Evolutionary conservation across 1,284 basidiomycete species (phyloP).

Genomic region (Phylloboletellus chloephorus): DNA sequence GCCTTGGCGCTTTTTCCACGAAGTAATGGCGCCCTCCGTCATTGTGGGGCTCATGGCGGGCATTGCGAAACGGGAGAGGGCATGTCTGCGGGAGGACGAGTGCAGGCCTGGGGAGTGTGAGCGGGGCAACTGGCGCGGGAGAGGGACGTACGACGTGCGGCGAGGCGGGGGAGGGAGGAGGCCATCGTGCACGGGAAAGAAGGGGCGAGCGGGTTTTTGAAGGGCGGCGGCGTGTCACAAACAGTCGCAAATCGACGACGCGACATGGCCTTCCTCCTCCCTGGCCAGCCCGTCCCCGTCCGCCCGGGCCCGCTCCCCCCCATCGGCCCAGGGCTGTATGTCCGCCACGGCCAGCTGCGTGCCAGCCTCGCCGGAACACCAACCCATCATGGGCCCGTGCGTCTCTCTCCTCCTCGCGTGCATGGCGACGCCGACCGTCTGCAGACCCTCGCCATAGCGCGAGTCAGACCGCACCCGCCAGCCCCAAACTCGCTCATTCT

Average conservation of each 20-base stretch:
- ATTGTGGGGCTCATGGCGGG: slow-evolving; percentile 99
- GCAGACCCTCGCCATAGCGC: slow-evolving; percentile 56
- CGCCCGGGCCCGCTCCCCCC: slow-evolving; percentile 54
- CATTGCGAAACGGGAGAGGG: slow-evolving; percentile 90
- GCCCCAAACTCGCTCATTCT: slow-evolving; percentile 69
- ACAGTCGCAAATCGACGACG: slow-evolving; percentile 22
- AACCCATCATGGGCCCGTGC: slow-evolving; percentile 61
- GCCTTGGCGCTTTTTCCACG: slow-evolving; percentile 97
- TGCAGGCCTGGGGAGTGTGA: slow-evolving; percentile 60
- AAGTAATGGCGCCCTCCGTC: slow-evolving; percentile 97
- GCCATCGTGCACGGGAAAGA: slow-evolving; percentile 42
- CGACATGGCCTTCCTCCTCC: slow-evolving; percentile 50
- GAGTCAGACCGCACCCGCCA: slow-evolving; percentile 62
- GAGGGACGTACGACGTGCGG: slow-evolving; percentile 55
- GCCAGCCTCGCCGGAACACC: slow-evolving; percentile 69
- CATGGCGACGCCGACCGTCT: slow-evolving; percentile 7
- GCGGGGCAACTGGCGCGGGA: neutral
- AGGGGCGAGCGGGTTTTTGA: slow-evolving; percentile 12
- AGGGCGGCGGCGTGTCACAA: slow-evolving; percentile 16
- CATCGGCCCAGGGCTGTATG: slow-evolving; percentile 68
- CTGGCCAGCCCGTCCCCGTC: slow-evolving; percentile 75
- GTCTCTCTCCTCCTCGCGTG: slow-evolving; percentile 33
- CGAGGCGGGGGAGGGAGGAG: slow-evolving; percentile 57
- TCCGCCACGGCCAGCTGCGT: slow-evolving; percentile 57
- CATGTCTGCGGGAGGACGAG: slow-evolving; percentile 71